Conservation (phyloP, 306 rosid species). For the Trifolium repens region DNA sequence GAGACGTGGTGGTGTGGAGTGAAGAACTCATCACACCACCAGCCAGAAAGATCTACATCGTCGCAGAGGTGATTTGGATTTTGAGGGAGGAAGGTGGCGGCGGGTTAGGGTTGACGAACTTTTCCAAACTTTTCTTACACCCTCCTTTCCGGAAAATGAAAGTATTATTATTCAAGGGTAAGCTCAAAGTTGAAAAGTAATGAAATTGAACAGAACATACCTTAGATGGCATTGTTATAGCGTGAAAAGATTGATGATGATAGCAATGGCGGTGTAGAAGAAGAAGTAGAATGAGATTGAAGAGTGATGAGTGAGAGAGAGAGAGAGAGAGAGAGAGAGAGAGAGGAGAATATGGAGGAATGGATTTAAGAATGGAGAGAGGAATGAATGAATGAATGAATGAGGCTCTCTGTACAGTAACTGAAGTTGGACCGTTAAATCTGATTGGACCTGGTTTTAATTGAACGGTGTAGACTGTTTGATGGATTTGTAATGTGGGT, state of each 20-base stretch:
- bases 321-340: conserved; percentile 28
- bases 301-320: not conserved
- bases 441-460: not conserved
- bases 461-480: conserved; percentile 34
- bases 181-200: not conserved
- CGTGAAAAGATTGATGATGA: not conserved
- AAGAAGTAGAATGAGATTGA: conserved; percentile 13
- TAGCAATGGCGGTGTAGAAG: not conserved
- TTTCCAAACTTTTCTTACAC: too few species aligned
- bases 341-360: not conserved
- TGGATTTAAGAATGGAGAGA: conserved; percentile 3
- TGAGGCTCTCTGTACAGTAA: conserved; percentile 22
- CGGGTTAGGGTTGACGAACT: too few species aligned
- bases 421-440: conserved; percentile 28
- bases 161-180: too few species aligned
- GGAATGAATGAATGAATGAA: not conserved
- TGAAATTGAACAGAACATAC: not conserved
- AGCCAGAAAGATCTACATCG: too few species aligned
- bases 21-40: too few species aligned
- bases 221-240: conserved; percentile 32
- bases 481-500: conserved; percentile 16
- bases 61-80: too few species aligned
- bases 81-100: too few species aligned
- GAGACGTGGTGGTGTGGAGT: too few species aligned
- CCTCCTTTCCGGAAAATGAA: too few species aligned